Base-by-base conservation (phyloP, 352 stramenopile species). In the Phytopythium boreale region DNA sequence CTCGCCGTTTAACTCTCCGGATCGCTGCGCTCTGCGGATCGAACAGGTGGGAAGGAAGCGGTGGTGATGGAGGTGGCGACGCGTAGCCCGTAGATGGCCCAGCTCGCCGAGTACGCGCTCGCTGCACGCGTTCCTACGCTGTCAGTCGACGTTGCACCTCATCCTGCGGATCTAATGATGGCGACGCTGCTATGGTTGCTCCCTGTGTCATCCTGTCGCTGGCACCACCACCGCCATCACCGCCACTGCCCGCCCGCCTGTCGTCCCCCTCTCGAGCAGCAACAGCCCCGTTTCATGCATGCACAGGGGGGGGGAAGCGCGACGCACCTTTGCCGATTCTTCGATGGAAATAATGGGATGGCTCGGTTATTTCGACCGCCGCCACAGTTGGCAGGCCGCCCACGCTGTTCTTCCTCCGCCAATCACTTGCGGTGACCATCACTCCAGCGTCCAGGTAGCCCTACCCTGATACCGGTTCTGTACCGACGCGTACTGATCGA, bases 291-390 rank as follows among this genome's bases (percentile, higher is more conserved):
- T 11, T 34, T 34, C 29, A 36, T 14, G 15, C 29, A 27, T 41
- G 29, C 36, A n/a, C 22, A 22, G 4, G 20, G 43, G 55, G 20
- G 55, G 36, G 52, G n/a, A 59, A 47, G 55, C 55, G 36, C 55
- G 31, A 60, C 67, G 63, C 72, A 87, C 78, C 78, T 84, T 85
- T 81, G 79, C 75, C 73, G 79, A 78, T 89, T 88, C 74, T 82
- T 91, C 70, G 81, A 84, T 90, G 80, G 83, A 90, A 92, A 92
- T 90, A 90, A 90, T 90, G 80, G 83, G 83, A 80, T 87, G 75
- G 71, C 66, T 55, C 62, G 66, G 47, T 65, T 65, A 57, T 59
- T 58, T 27, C 20, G 41, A 51, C 57, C 53, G 34, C 52, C 59
- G 56, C 39, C 20, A 53, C 50, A 55, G 43, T 61, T 57, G 61